Evolutionary conservation across 805 yeast species (phyloP), one percentile per base, ranked within the genome.

Genomic region (Yarrowia yakushimensis): DNA sequence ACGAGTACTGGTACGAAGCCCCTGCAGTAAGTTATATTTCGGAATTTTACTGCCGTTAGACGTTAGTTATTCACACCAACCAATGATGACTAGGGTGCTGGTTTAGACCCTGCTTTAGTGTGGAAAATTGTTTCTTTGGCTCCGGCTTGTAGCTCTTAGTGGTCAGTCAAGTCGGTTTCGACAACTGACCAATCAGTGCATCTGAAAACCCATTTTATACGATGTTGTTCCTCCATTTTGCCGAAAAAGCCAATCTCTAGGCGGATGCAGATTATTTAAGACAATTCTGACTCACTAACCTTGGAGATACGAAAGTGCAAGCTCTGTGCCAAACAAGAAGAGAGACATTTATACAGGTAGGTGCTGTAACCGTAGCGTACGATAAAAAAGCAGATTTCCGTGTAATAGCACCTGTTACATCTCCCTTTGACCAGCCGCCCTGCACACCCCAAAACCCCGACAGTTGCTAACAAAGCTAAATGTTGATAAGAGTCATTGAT

Each of bases 401-500:
- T 18, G 42, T 18, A 37, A 12, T 20, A n/a, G 12, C 22, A 17
- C 27, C 13, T 3, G 11, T 13, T 23, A 6, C 15, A 15, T 11
- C 20, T 11, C 22, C 13, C 30, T 41, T 9, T 9, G 30, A 22
- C 45, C 45, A 13, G 20, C 27, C 17, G 13, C 22, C 48, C 31
- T 11, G 55, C 15, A 31, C 55, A n/a, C 36, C 23, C 59, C 36
- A 52, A 43, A 52, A n/a, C n/a, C 59, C 23, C 42, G 43, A 52
- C 59, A 33, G 59, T 52, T 50, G 42, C 39, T 52, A 33, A 11
- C 33, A 36, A 52, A 52, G 59, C 43, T 52, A 34, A 52, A 52
- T 52, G 59, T 52, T 52, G 59, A 52, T 52, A 52, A 52, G 59
- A 52, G 59, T 52, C 59, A 52, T 52, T 33, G 59, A 34, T 52